phyloP scores from a whole-genome alignment of 345 rosid species.

The Arabis hirsuta region DNA sequence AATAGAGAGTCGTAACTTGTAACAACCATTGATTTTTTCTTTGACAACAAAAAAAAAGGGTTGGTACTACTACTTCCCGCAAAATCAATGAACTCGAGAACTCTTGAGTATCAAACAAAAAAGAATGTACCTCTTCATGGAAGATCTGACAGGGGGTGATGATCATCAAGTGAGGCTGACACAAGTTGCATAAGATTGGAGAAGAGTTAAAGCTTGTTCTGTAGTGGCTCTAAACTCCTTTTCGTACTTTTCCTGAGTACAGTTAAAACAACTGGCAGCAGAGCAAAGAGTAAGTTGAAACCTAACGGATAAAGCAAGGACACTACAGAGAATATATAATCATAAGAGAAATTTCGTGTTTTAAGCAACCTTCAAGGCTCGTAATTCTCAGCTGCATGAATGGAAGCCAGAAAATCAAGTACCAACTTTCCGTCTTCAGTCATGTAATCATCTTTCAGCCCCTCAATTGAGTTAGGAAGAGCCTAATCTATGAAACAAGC shows the following conservation, averaged over 20 bases:
- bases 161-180: slow-evolving; percentile 71
- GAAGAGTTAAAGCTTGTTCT: slow-evolving; percentile 82
- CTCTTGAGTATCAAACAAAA: slow-evolving; percentile 20
- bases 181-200: slow-evolving; percentile 88
- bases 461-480: slow-evolving; percentile 54
- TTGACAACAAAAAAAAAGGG: slow-evolving; percentile 18
- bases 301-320: slow-evolving; percentile 6
- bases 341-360: slow-evolving; percentile 23
- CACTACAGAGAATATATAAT: background rate
- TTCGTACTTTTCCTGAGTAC: slow-evolving; percentile 84
- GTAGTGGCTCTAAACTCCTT: slow-evolving; percentile 87
- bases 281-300: slow-evolving; percentile 1
- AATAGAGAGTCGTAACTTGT: slow-evolving; percentile 7
- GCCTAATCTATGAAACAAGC: slow-evolving; percentile 53
- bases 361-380: slow-evolving; percentile 67
- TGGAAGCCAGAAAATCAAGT: slow-evolving; percentile 81
- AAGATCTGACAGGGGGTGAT: background rate
- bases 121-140: slow-evolving; percentile 30
- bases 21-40: slow-evolving; percentile 24
- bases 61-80: slow-evolving; percentile 28
- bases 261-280: slow-evolving; percentile 5
- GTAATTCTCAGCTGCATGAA: slow-evolving; percentile 85
- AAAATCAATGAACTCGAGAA: slow-evolving; percentile 14
- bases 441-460: slow-evolving; percentile 55
- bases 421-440: slow-evolving; percentile 78